A percentile compares a stretch with the other conserved stretches of the same genome.
phyloP scores from a whole-genome alignment of 2,329 filamentous ascomycete genomes.

The Graphiopsis chlorocephala region DNA sequence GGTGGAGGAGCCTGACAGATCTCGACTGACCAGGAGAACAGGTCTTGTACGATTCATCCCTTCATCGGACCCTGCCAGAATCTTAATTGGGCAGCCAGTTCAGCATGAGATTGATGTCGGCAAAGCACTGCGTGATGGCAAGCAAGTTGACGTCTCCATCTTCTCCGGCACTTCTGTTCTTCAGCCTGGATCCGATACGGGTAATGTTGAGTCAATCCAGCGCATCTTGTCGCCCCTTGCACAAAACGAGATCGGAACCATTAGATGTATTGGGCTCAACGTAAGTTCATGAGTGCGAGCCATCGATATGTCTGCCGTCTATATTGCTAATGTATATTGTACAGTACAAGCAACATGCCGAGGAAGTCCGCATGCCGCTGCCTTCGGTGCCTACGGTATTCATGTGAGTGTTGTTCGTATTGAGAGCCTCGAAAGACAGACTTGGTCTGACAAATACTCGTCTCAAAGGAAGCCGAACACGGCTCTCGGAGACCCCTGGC shows the following conservation, averaged over 20 bases:
- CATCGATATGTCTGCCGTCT: not conserved
- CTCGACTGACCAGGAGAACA: not conserved
- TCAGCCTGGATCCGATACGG: conserved; percentile 52
- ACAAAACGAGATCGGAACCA: conserved; percentile 53
- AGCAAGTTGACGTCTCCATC: conserved; percentile 55
- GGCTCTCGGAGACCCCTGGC: not conserved
- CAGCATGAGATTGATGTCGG: conserved; percentile 42
- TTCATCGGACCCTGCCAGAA: not conserved
- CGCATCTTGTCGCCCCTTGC: conserved; percentile 52
- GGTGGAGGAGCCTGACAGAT: not conserved
- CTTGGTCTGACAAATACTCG: not conserved
- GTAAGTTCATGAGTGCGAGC: not conserved
- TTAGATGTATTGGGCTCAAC: conserved; percentile 60
- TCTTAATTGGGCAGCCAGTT: not conserved
- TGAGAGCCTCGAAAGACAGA: not conserved
- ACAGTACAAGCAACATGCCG: not conserved
- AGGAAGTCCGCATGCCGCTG: not conserved
- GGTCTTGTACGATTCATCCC: not conserved
- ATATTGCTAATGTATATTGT: not conserved
- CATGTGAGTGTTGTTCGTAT: not conserved
- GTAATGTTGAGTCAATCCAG: conserved; percentile 36
- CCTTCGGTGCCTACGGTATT: not conserved
- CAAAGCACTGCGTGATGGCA: conserved; percentile 53
- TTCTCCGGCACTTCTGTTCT: conserved; percentile 60
- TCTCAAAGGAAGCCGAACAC: not conserved